Conservation (phyloP, 371 early-diverging fungal genomes). For the Mortierella sp. region DNA sequence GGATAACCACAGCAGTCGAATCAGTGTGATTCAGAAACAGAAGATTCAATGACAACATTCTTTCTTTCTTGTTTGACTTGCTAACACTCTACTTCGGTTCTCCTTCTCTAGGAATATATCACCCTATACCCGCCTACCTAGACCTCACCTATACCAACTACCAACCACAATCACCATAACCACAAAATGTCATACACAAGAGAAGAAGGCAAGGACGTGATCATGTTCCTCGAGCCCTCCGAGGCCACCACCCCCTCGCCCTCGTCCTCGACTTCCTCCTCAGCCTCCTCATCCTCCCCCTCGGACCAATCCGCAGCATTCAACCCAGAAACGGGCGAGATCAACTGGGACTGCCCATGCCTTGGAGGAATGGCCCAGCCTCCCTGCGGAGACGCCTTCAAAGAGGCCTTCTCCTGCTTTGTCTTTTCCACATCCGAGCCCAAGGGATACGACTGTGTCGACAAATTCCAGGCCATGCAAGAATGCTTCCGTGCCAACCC, state of each 20-base stretch:
- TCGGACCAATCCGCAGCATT: conserved; percentile 64
- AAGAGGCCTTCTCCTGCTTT: conserved; percentile 97
- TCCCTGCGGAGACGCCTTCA: conserved; percentile 97
- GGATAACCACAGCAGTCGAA: no score
- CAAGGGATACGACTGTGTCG: conserved; percentile 91
- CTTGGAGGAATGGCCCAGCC: conserved; percentile 95
- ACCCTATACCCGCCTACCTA: background rate
- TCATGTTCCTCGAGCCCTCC: conserved; percentile 61
- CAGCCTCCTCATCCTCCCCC: conserved; percentile 4
- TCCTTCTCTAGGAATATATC: background rate
- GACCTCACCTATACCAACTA: conserved; percentile 2
- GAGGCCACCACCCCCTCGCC: conserved; percentile 19
- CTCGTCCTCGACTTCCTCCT: background rate
- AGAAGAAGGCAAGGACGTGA: conserved; percentile 67
- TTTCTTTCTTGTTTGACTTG: background rate
- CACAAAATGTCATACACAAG: conserved; percentile 58
- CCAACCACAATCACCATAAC: background rate
- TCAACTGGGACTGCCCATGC: conserved; percentile 99
- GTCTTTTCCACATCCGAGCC: conserved; percentile 83
- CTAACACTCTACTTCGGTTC: background rate
- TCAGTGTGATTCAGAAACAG: no score
- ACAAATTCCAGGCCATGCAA: conserved; percentile 88
- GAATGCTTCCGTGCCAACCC: conserved; percentile 88
- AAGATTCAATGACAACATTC: no score
- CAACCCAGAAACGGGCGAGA: conserved; percentile 91